Conservation (phyloP, 1,284 basidiomycete species). For the Binderoboletus segoi region DNA sequence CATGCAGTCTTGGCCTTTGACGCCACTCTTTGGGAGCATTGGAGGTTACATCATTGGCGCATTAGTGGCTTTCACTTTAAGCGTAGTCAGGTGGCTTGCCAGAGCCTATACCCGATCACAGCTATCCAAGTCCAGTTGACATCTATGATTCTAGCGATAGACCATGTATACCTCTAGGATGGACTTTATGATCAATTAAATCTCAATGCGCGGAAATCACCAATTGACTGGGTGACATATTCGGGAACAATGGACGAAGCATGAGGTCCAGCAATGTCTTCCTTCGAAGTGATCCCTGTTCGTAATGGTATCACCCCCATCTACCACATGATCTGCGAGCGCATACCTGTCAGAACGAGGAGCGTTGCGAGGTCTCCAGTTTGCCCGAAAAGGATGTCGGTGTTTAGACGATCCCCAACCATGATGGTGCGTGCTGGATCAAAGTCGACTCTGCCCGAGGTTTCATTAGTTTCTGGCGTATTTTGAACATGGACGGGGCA, state of each 20-base stretch:
- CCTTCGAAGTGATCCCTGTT: conserved; percentile 71
- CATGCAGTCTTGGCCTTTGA: conserved; percentile 78
- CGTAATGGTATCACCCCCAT: conserved; percentile 3
- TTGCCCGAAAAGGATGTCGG: conserved; percentile 93
- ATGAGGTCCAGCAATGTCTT: conserved; percentile 72
- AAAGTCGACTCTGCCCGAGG: conserved; percentile 70
- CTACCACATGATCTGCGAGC: conserved; percentile 7
- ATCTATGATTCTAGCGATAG: not conserved
- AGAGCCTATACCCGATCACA: conserved; percentile 34
- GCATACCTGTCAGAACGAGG: conserved; percentile 88
- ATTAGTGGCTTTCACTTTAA: conserved; percentile 55
- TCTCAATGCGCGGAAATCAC: conserved; percentile 58
- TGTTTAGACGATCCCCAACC: conserved; percentile 94
- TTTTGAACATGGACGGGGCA: not conserved
- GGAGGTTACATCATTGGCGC: conserved; percentile 70
- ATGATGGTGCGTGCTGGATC: conserved; percentile 88
- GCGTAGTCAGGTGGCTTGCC: conserved; percentile 46
- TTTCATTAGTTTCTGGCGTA: not conserved
- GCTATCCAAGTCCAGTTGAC: conserved; percentile 22
- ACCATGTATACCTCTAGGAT: conserved; percentile 7
- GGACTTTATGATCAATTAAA: conserved; percentile 23
- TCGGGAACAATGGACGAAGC: conserved; percentile 75
- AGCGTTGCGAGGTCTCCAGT: conserved; percentile 84
- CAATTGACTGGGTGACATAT: conserved; percentile 78
- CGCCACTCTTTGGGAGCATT: conserved; percentile 68